These are phyloP conservation scores for Candida alai DNA, from an alignment of 805 yeast genomes.

Conservation along the genomic window DNA sequence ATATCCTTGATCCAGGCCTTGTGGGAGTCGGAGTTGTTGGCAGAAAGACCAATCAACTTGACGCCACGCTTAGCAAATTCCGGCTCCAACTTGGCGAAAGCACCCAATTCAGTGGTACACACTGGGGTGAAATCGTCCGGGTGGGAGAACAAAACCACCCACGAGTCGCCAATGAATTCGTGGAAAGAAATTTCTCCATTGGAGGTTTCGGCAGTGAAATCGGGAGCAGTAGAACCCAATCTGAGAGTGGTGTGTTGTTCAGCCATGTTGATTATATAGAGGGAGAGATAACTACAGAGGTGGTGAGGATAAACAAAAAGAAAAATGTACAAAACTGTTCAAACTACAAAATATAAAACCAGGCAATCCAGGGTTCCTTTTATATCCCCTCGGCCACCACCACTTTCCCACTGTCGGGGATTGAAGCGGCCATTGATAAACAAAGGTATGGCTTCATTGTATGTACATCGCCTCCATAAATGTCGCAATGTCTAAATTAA, in stretches of 20 bases:
- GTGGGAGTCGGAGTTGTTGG: slow-evolving; percentile 78
- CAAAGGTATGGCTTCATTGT: too few species aligned
- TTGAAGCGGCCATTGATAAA: too few species aligned
- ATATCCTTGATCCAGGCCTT: slow-evolving; percentile 87
- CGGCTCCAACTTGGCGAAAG: slow-evolving; percentile 83
- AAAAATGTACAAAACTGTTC: too few species aligned
- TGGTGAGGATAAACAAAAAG: too few species aligned
- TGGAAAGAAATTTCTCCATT: slow-evolving; percentile 83
- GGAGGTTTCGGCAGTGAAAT: slow-evolving; percentile 80
- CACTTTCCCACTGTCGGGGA: too few species aligned
- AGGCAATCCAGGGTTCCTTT: too few species aligned
- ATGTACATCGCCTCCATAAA: too few species aligned
- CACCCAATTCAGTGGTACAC: slow-evolving; percentile 94
- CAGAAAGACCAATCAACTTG: slow-evolving; percentile 86
- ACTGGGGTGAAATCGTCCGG: slow-evolving; percentile 98
- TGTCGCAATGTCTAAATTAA: too few species aligned
- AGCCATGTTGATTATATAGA: slow-evolving; percentile 12
- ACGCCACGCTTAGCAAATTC: slow-evolving; percentile 83
- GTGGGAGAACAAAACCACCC: slow-evolving; percentile 89
- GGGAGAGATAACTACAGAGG: too few species aligned
- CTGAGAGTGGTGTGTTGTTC: slow-evolving; percentile 37
- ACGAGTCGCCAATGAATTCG: slow-evolving; percentile 76
- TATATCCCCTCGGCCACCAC: too few species aligned
- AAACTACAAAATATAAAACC: too few species aligned
- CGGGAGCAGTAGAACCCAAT: slow-evolving; percentile 84